Base-by-base conservation (phyloP, 768 basidiomycete genomes). In the Suillus plorans region DNA sequence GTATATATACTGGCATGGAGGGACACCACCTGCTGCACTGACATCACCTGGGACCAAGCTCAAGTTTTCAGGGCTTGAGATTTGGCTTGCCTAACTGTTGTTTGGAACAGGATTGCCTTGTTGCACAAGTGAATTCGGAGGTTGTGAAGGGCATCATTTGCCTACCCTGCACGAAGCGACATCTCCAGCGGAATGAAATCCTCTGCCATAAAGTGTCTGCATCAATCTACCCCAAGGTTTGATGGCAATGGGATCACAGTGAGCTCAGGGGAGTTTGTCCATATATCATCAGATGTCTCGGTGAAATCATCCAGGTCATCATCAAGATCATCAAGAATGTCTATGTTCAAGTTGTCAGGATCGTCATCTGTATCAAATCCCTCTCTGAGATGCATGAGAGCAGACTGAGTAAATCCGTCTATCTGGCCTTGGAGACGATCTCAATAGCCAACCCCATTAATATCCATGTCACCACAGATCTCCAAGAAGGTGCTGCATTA, bases 81-180 rank as follows among this genome's bases (percentile, higher is more conserved):
- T 12, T 42, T 53, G 12, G 64, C 50, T 39, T 65, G 57, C 12
- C 64, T 18, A 18, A 65, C 49, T 8, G 36, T 41, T 5, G 49
- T 61, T 41, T 12, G 22, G n/a, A 53, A 65, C 2, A 65, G 47
- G 10, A 65, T 52, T 6, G 65, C 56, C 44, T 68, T 69, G 22
- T 69, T 31, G 5, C 64, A 61, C 16, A 69, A 47, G 7, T 63
- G 50, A 12, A 62, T 12, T 3, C 52, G 12, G 13, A 70, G 20
- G 5, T 55, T 45, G 1, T 70, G 61, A 16, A 70, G 62, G 31
- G 63, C 39, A 36, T 70, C 68, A 58, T 70, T 69, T 2, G 68
- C 69, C 37, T 69, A 64, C 4, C 65, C 64, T 45, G 4, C 8
- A 9, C 36, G 36, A 37, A 37, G 36, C 1, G 36, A 37, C 5